Percentiles rank a stretch among this genome's conserved stretches.
Evolutionary conservation across 2,329 filamentous ascomycete species (phyloP).

Genomic region (Sporothrix phasma): DNA sequence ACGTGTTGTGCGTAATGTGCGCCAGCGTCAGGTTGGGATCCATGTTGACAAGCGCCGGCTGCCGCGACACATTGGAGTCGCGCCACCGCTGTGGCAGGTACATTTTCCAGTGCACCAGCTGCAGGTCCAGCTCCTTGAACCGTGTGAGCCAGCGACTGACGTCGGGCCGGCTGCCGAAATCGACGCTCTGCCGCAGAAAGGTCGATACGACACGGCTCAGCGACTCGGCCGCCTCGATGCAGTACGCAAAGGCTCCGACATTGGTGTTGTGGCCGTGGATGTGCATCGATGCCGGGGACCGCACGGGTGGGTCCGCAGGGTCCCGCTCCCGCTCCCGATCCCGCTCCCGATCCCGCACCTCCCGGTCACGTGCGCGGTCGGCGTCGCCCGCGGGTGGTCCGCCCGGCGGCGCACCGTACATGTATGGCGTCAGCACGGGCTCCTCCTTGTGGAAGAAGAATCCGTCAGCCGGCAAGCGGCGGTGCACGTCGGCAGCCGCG

Average conservation of each 20-base stretch:
- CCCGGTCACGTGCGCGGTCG: background rate
- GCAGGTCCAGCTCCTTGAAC: constrained; percentile 33
- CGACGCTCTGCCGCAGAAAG: constrained; percentile 29
- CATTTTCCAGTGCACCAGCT: constrained; percentile 27
- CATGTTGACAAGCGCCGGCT: constrained; percentile 26
- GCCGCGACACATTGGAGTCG: constrained; percentile 28
- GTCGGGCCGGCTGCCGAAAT: constrained; percentile 25
- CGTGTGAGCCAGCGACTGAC: constrained; percentile 29
- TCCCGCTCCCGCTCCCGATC: background rate
- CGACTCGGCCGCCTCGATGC: constrained; percentile 30
- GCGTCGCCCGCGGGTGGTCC: background rate
- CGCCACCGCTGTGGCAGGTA: constrained; percentile 20
- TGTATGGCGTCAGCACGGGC: constrained; percentile 27
- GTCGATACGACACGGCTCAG: constrained; percentile 29
- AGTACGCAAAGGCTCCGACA: constrained; percentile 31
- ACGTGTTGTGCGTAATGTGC: constrained; percentile 40
- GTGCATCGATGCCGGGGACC: constrained; percentile 3
- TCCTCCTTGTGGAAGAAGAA: constrained; percentile 26
- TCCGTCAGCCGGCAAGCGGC: constrained; percentile 27
- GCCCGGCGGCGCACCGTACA: constrained; percentile 11
- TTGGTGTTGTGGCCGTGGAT: background rate
- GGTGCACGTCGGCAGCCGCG: constrained; percentile 26
- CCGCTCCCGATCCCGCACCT: background rate
- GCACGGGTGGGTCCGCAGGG: background rate
- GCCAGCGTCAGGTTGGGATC: constrained; percentile 41